Conservation (phyloP, 2,329 filamentous ascomycete genomes). For the Cladosporium sp. region DNA sequence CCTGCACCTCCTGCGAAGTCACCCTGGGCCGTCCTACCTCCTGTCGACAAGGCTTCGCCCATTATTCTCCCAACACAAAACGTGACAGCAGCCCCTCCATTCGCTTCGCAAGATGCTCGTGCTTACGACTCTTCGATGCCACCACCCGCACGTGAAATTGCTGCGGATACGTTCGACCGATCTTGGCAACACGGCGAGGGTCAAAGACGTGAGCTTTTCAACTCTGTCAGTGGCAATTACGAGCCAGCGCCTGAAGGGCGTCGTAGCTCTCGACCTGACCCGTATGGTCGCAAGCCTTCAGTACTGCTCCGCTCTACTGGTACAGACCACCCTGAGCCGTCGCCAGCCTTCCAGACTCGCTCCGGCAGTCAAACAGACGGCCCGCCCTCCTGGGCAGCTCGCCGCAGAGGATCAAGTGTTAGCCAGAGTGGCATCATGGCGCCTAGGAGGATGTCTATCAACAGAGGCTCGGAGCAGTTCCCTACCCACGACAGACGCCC, state of each 20-base stretch:
- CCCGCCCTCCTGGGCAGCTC: conserved; percentile 59
- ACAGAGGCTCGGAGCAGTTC: conserved; percentile 46
- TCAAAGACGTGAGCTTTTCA: conserved; percentile 77
- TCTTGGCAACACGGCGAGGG: conserved; percentile 72
- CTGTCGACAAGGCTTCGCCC: conserved; percentile 78
- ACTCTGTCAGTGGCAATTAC: conserved; percentile 92
- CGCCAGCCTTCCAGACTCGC: conserved; percentile 81
- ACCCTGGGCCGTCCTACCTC: conserved; percentile 85
- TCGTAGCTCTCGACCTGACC: conserved; percentile 67
- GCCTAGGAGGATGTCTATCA: conserved; percentile 63
- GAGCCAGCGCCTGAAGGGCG: conserved; percentile 80
- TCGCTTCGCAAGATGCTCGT: conserved; percentile 58
- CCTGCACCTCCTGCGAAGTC: conserved; percentile 77
- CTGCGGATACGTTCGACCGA: conserved; percentile 89
- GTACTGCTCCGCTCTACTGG: conserved; percentile 76
- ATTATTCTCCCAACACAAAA: conserved; percentile 56
- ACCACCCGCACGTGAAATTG: conserved; percentile 75
- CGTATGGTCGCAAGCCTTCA: conserved; percentile 68
- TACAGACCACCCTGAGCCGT: conserved; percentile 71
- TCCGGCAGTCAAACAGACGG: conserved; percentile 63
- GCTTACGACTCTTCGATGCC: conserved; percentile 56
- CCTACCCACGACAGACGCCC: conserved; percentile 38
- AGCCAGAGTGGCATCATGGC: conserved; percentile 76
- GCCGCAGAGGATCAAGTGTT: conserved; percentile 83
- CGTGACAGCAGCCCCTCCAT: conserved; percentile 36